These are phyloP conservation scores for Funneliformis mosseae DNA, from an alignment of 192 early-diverging fungal species.

Conservation along the genomic window DNA sequence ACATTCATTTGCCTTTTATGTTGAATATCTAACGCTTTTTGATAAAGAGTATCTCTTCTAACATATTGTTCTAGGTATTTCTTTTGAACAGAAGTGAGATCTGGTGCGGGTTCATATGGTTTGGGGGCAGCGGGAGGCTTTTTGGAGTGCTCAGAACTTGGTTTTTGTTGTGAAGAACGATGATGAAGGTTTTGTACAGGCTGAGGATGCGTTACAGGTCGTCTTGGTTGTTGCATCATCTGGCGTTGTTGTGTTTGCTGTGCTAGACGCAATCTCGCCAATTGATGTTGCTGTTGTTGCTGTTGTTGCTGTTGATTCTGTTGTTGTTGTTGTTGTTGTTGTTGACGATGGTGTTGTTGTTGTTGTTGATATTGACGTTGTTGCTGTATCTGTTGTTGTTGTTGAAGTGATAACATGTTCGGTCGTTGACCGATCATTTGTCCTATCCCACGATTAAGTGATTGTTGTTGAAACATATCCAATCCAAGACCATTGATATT, in stretches of 20 bases:
- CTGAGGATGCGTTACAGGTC: background rate
- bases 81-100: conserved; percentile 40
- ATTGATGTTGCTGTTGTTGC: background rate
- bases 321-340: conserved; percentile 11
- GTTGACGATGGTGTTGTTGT: conserved; percentile 15
- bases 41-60: conserved; percentile 49
- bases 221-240: conserved; percentile 20
- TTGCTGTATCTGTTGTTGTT: conserved; percentile 18
- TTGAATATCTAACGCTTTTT: conserved; percentile 53
- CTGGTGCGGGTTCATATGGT: conserved; percentile 38
- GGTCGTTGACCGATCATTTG: background rate
- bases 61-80: conserved; percentile 47
- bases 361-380: conserved; percentile 11
- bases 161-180: background rate
- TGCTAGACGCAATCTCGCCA: background rate
- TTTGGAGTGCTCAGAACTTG: background rate
- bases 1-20: conserved; percentile 48
- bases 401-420: background rate
- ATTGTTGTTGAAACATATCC: conserved; percentile 16
- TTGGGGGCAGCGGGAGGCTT: background rate
- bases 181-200: conserved; percentile 10
- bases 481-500: conserved; percentile 25
- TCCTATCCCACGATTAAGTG: background rate
- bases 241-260: conserved; percentile 21
- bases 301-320: background rate